Percentiles rank a stretch among this genome's conserved stretches.
phyloP scores from a whole-genome alignment of 2,329 filamentous ascomycete genomes.

The Aspergillus sp. region DNA sequence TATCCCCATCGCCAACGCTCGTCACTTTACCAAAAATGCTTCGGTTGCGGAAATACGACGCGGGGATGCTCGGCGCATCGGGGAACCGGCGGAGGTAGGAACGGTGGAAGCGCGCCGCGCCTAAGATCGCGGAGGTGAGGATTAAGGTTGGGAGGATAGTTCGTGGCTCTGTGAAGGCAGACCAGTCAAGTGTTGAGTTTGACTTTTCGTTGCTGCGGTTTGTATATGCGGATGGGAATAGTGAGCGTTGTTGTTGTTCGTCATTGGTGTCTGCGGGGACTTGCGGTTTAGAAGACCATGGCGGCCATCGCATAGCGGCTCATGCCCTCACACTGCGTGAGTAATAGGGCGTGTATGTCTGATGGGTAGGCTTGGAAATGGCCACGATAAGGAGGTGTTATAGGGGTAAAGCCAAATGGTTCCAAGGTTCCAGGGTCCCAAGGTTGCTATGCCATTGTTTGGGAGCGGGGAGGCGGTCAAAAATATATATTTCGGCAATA shows the following conservation, averaged over 20 bases:
- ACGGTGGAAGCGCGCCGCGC: slow-evolving; percentile 36
- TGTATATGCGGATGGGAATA: background rate
- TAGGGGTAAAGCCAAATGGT: background rate
- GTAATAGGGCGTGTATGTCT: background rate
- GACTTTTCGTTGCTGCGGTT: slow-evolving; percentile 9
- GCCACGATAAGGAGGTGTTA: too few species aligned
- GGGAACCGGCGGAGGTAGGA: slow-evolving; percentile 80
- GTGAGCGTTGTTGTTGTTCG: slow-evolving; percentile 21
- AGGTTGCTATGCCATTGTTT: background rate
- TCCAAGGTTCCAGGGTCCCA: background rate
- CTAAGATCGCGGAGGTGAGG: slow-evolving; percentile 40
- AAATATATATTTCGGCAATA: slow-evolving; percentile 4
- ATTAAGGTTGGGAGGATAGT: slow-evolving; percentile 40
- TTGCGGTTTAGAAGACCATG: slow-evolving; percentile 44
- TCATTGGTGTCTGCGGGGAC: slow-evolving; percentile 20
- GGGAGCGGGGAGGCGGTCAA: background rate
- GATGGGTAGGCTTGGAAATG: background rate
- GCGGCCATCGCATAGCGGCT: slow-evolving; percentile 51
- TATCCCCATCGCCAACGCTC: slow-evolving; percentile 93
- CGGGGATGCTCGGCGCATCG: slow-evolving; percentile 70
- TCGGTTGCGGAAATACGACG: slow-evolving; percentile 70
- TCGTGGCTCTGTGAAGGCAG: slow-evolving; percentile 35
- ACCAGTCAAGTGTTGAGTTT: slow-evolving; percentile 35
- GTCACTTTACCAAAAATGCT: slow-evolving; percentile 84
- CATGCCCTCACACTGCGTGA: slow-evolving; percentile 23